Conservation (phyloP, 805 yeast genomes). For the Zygoascus flipseniorum region DNA sequence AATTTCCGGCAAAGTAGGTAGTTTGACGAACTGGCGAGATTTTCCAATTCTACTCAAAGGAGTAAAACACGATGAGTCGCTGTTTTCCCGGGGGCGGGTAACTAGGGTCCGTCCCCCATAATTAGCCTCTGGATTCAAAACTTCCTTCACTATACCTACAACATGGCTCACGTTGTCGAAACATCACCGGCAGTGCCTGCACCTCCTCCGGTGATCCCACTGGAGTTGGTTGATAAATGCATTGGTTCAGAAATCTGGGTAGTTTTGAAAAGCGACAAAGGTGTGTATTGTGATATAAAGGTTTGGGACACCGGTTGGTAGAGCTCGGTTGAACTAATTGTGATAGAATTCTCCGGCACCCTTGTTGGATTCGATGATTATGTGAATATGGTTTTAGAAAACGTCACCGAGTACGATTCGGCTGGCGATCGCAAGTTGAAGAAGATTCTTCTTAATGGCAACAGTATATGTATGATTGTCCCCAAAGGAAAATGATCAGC, state of each 20-base stretch:
- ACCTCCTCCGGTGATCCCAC: slow-evolving; percentile 40
- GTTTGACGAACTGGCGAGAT: no score
- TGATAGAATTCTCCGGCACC: slow-evolving; percentile 81
- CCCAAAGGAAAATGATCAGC: slow-evolving; percentile 17
- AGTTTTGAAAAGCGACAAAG: slow-evolving; percentile 43
- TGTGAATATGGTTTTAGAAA: slow-evolving; percentile 71
- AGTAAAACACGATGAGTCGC: no score
- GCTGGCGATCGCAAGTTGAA: slow-evolving; percentile 20
- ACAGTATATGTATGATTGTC: slow-evolving; percentile 32
- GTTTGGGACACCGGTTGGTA: neutral
- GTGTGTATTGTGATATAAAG: slow-evolving; percentile 15
- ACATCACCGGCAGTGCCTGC: neutral
- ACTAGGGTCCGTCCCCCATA: no score
- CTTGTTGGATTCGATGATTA: slow-evolving; percentile 91
- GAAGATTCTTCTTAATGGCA: slow-evolving; percentile 33
- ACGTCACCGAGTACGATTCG: slow-evolving; percentile 53
- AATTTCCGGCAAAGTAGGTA: no score
- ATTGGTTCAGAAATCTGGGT: slow-evolving; percentile 76
- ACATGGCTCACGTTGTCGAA: neutral
- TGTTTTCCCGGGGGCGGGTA: no score
- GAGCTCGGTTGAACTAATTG: slow-evolving; percentile 10
- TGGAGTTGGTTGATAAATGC: slow-evolving; percentile 82
- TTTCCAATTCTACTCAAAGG: no score
- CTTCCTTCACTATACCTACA: neutral
- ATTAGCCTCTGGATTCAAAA: no score